These are phyloP conservation scores for Acidomyces sp. DNA, from an alignment of 495 filamentous ascomycete genomes.

Conservation along the genomic window DNA sequence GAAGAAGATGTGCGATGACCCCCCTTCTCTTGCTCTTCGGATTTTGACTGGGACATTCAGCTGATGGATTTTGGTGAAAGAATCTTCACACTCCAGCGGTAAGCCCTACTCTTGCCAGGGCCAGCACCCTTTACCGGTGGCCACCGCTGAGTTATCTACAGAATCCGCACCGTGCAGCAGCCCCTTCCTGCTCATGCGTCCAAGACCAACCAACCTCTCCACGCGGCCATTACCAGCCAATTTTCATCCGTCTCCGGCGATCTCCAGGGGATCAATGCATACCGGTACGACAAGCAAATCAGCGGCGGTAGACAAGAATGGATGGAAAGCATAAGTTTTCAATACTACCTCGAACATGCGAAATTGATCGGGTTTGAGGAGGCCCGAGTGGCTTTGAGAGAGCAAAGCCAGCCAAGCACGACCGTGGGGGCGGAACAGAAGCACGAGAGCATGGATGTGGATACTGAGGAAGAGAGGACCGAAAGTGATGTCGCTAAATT, in stretches of 20 bases:
- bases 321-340: conserved; percentile 75
- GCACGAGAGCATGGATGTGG: too few species aligned
- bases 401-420: too few species aligned
- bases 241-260: conserved; percentile 58
- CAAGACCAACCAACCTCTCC: conserved; percentile 49
- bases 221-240: conserved; percentile 52
- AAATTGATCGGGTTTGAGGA: conserved; percentile 53
- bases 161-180: conserved; percentile 49
- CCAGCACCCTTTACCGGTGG: neutral
- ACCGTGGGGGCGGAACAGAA: too few species aligned
- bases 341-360: conserved; percentile 72
- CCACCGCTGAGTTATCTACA: conserved; percentile 22
- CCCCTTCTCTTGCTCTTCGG: too few species aligned
- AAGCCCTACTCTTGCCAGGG: conserved; percentile 16
- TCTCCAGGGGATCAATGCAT: conserved; percentile 61
- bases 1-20: conserved; percentile 94
- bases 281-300: conserved; percentile 60
- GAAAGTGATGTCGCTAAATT: too few species aligned
- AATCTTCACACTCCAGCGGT: conserved; percentile 90
- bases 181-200: conserved; percentile 52
- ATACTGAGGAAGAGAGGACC: too few species aligned
- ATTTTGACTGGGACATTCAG: too few species aligned
- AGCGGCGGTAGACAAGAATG: conserved; percentile 75
- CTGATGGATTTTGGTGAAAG: conserved; percentile 32
- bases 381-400: conserved; percentile 36